Evolutionary conservation across 2,329 filamentous ascomycete species (phyloP).

Genomic region (Aspergillus carbonarius): DNA sequence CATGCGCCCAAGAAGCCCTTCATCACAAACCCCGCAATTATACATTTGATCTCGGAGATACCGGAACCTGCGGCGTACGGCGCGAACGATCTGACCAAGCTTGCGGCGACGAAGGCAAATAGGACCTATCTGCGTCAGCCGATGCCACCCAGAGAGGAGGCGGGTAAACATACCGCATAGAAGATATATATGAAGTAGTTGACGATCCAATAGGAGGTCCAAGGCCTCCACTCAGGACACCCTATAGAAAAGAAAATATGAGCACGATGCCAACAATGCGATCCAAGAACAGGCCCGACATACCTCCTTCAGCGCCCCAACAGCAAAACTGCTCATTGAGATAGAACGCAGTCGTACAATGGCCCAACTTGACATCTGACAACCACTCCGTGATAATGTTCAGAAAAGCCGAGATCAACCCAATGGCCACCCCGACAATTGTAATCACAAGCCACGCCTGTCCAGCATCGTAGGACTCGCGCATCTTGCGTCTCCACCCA

Average conservation of each 20-base stretch:
- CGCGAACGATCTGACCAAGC: conserved; percentile 84
- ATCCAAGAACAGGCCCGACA: conserved; percentile 12
- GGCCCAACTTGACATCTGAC: conserved; percentile 91
- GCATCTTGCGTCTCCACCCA: conserved; percentile 77
- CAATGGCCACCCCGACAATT: conserved; percentile 85
- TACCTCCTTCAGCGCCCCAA: conserved; percentile 87
- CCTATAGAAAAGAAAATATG: conserved; percentile 46
- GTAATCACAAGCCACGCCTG: conserved; percentile 98
- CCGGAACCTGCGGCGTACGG: conserved; percentile 95
- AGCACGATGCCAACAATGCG: not conserved
- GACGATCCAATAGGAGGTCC: conserved; percentile 73
- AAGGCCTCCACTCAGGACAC: conserved; percentile 84
- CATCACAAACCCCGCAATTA: conserved; percentile 98
- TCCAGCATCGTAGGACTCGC: conserved; percentile 89
- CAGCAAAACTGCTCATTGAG: conserved; percentile 97
- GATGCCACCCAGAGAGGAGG: not conserved
- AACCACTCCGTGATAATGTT: conserved; percentile 98
- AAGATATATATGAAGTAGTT: conserved; percentile 89
- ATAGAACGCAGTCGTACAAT: conserved; percentile 94
- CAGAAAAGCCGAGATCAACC: conserved; percentile 85
- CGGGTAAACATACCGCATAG: conserved; percentile 64
- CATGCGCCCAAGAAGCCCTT: conserved; percentile 92
- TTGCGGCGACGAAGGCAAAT: conserved; percentile 80
- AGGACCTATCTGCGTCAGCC: conserved; percentile 52
- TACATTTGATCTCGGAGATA: conserved; percentile 98